These are phyloP conservation scores for Chytriomyces hyalinus DNA, from an alignment of 192 early-diverging fungal species.

Conservation along the genomic window DNA sequence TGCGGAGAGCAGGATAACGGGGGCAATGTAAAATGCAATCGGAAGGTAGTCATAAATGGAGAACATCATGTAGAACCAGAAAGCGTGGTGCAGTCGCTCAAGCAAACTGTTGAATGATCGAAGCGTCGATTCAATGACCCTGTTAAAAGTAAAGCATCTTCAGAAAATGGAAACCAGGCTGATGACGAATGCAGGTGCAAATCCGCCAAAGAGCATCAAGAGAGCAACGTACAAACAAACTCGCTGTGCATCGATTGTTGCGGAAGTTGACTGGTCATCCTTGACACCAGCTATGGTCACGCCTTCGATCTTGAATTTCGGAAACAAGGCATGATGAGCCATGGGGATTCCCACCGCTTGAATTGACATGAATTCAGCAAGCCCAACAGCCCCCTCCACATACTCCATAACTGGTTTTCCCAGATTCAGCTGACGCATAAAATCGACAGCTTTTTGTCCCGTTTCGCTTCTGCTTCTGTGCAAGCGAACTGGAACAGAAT, in stretches of 20 bases:
- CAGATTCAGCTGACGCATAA: neutral
- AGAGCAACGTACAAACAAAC: constrained; percentile 26
- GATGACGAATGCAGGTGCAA: neutral
- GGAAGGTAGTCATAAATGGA: constrained; percentile 78
- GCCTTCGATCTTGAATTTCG: constrained; percentile 62
- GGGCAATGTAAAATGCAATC: constrained; percentile 88
- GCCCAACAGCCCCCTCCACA: constrained; percentile 22
- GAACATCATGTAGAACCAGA: constrained; percentile 96
- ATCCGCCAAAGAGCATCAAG: neutral
- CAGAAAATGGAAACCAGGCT: neutral
- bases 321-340: constrained; percentile 72
- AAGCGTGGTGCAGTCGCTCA: constrained; percentile 94
- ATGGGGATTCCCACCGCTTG: constrained; percentile 73
- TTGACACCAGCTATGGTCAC: constrained; percentile 43
- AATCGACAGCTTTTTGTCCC: neutral
- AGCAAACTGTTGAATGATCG: constrained; percentile 89
- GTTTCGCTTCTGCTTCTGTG: constrained; percentile 41
- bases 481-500: constrained; percentile 62
- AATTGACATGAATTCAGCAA: constrained; percentile 59
- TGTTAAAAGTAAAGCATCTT: neutral
- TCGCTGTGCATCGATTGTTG: constrained; percentile 4
- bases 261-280: constrained; percentile 15
- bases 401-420: constrained; percentile 39
- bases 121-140: constrained; percentile 74
- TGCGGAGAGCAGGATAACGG: constrained; percentile 76